Percentiles rank a stretch among this genome's conserved stretches.
These are phyloP conservation scores for Colletotrichum zoysiae DNA, from an alignment of 2,329 filamentous ascomycete genomes.

Conservation along the genomic window DNA sequence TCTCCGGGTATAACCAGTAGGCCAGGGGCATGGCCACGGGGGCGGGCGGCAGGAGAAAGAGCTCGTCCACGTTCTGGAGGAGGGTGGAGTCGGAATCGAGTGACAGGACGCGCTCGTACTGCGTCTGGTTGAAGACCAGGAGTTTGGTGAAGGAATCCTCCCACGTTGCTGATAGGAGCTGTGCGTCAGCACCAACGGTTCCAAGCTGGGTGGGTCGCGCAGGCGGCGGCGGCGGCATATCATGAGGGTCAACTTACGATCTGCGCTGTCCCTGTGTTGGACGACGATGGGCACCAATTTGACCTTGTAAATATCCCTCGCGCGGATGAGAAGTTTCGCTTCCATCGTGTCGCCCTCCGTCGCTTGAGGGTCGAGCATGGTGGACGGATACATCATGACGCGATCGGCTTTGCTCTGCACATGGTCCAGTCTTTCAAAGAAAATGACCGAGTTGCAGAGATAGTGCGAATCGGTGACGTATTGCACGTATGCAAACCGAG, in stretches of 20 bases:
- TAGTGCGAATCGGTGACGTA: constrained; percentile 63
- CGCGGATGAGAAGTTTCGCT: constrained; percentile 54
- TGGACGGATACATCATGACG: constrained; percentile 60
- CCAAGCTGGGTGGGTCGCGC: no score
- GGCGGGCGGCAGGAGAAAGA: constrained; percentile 73
- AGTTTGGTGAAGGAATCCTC: constrained; percentile 76
- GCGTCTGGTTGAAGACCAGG: constrained; percentile 72
- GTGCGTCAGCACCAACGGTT: neutral
- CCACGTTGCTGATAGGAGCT: constrained; percentile 60
- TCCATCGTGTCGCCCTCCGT: constrained; percentile 47
- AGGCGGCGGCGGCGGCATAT: no score
- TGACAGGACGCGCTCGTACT: constrained; percentile 65
- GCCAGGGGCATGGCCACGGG: constrained; percentile 75
- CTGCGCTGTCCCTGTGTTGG: constrained; percentile 52
- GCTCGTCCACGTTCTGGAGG: constrained; percentile 73
- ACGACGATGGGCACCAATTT: constrained; percentile 58
- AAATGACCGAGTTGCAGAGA: constrained; percentile 64
- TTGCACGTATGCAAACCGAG: constrained; percentile 60
- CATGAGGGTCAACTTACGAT: constrained; percentile 46
- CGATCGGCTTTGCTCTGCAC: constrained; percentile 59
- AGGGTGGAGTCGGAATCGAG: constrained; percentile 72
- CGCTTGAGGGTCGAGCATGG: constrained; percentile 52
- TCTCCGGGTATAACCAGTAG: constrained; percentile 73
- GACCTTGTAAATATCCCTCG: constrained; percentile 59
- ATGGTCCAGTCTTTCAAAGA: constrained; percentile 59